Base-by-base conservation (phyloP, 306 rosid species). In the Fragaria nilgerrensis region DNA sequence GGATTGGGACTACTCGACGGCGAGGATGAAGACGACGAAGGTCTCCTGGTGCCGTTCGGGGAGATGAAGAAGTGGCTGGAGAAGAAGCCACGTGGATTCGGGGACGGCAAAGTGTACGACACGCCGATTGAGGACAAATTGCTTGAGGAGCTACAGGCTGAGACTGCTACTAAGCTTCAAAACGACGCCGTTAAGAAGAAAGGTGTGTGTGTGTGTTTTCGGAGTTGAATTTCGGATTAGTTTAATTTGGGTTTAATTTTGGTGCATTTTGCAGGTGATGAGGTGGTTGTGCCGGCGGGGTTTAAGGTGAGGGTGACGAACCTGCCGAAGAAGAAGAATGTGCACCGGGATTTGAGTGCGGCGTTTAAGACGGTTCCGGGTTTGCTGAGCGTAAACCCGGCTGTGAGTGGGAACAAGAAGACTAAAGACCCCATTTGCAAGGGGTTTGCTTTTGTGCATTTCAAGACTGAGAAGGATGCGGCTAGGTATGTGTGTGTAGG, bases 381-480 rank as follows among this genome's bases (percentile, higher is more conserved):
- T 53, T 78, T 95, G 79, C 45, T 83, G 66, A 83, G 88, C 61
- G 86, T 95, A 77, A 79, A 75, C 82, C 97, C 97, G 10, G 88
- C 82, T 61, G 93, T 89, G 75, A 53, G 76, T 45, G 97, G 97
- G 75, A 95, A 87, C 88, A 90, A 90, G 86, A 94, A 92, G 86
- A 95, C 98, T 45, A 88, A 95, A 87, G 98, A 95, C 78, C 97
- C 98, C 53, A 64, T 89, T 68, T 95, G 98, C 88, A 92, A 90
- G 87, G 98, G 97, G 65, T 90, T 84, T 86, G 96, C 93, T 56
- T 86, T 88, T 82, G 92, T 95, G 81, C 84, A 89, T 88, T 92
- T 89, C 87, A 86, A 80, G 88, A 64, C 85, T 41, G 82, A 86
- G 79, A 68, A 75, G 20, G 96, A 89, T 67, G 98, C 98, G 71